Percentiles rank a stretch among this genome's conserved stretches.
These are phyloP conservation scores for Galerina marginata DNA, from an alignment of 768 basidiomycete species.

Conservation along the genomic window DNA sequence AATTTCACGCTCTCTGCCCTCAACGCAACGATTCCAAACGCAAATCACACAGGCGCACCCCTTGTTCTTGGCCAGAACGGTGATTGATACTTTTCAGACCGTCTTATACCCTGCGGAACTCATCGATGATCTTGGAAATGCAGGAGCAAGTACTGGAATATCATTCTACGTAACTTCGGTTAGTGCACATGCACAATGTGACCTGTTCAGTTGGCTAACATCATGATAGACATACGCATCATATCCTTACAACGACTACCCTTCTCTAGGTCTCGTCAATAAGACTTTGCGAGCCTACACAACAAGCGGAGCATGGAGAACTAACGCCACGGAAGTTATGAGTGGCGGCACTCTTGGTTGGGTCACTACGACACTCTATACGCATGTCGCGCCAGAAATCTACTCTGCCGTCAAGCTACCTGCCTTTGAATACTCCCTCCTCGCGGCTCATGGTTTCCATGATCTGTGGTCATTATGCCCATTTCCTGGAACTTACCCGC, in stretches of 20 bases:
- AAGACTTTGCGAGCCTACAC: constrained; percentile 44
- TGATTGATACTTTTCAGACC: constrained; percentile 13
- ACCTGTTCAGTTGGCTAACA: neutral
- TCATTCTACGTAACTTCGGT: constrained; percentile 51
- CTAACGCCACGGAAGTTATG: constrained; percentile 42
- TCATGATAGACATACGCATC: constrained; percentile 48
- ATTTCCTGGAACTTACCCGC: constrained; percentile 28
- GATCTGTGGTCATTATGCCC: constrained; percentile 48
- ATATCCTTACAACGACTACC: constrained; percentile 56
- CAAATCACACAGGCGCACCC: constrained; percentile 50
- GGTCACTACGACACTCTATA: constrained; percentile 39
- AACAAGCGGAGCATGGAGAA: constrained; percentile 38
- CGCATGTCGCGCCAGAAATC: constrained; percentile 36
- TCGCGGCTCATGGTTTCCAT: constrained; percentile 37
- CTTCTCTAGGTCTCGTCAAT: constrained; percentile 42
- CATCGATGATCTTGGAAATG: neutral
- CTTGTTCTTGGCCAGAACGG: constrained; percentile 50
- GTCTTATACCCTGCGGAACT: neutral
- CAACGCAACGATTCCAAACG: constrained; percentile 46
- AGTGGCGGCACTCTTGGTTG: constrained; percentile 41
- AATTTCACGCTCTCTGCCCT: constrained; percentile 54
- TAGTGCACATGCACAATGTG: constrained; percentile 15
- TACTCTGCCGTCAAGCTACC: constrained; percentile 37
- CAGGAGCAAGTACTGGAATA: constrained; percentile 43
- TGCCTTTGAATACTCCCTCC: constrained; percentile 26